Conservation (phyloP, 2,329 filamentous ascomycete genomes). For the Teratosphaeria viscida region DNA sequence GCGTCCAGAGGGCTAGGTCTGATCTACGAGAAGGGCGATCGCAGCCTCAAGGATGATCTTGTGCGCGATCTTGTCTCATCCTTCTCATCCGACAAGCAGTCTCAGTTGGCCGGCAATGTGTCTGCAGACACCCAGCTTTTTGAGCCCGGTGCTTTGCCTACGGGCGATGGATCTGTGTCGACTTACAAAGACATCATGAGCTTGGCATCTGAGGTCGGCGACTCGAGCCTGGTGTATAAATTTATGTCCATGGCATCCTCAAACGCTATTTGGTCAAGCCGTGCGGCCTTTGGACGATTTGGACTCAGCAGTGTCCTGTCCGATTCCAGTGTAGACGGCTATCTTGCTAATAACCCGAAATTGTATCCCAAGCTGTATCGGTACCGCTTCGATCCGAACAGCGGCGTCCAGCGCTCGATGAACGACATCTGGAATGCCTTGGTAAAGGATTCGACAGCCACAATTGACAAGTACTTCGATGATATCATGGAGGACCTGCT, state of each 20-base stretch:
- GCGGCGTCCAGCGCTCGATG: slow-evolving; percentile 89
- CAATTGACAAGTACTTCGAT: slow-evolving; percentile 74
- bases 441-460: slow-evolving; percentile 74
- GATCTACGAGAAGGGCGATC: slow-evolving; percentile 86
- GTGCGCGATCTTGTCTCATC: slow-evolving; percentile 80
- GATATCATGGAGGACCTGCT: slow-evolving; percentile 81
- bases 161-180: slow-evolving; percentile 80
- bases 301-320: slow-evolving; percentile 86
- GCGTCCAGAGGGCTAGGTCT: slow-evolving; percentile 83
- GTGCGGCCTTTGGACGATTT: slow-evolving; percentile 89
- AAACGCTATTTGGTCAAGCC: slow-evolving; percentile 93
- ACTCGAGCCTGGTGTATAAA: slow-evolving; percentile 91
- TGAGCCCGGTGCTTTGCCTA: slow-evolving; percentile 79
- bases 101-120: slow-evolving; percentile 64
- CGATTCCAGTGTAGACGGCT: slow-evolving; percentile 60
- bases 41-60: slow-evolving; percentile 66
- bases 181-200: slow-evolving; percentile 97
- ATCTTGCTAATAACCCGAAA: slow-evolving; percentile 73
- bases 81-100: slow-evolving; percentile 64
- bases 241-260: slow-evolving; percentile 98
- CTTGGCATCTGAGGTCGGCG: slow-evolving; percentile 89
- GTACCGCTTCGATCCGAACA: slow-evolving; percentile 90
- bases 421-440: slow-evolving; percentile 94
- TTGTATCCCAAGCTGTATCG: slow-evolving; percentile 90
- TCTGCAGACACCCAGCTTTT: slow-evolving; percentile 88